phyloP scores from a whole-genome alignment of 2,329 filamentous ascomycete genomes.

The Leptographium flavum region DNA sequence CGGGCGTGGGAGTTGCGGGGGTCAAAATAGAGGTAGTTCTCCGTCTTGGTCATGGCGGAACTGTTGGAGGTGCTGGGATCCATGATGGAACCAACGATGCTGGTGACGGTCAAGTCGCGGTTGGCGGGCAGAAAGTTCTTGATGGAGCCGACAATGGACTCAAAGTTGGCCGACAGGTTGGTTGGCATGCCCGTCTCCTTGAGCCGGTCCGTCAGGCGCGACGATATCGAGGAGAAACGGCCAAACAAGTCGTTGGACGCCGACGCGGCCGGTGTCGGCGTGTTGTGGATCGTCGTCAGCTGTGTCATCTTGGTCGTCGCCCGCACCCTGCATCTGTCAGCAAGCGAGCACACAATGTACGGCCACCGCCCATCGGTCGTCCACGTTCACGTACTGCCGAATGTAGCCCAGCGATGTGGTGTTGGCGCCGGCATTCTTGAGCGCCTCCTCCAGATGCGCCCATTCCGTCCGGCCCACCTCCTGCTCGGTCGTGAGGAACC shows the following conservation, averaged over 20 bases:
- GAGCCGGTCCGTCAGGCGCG: slow-evolving; percentile 81
- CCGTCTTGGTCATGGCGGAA: slow-evolving; percentile 88
- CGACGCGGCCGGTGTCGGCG: slow-evolving; percentile 42
- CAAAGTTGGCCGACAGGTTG: slow-evolving; percentile 63
- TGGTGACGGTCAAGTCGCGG: slow-evolving; percentile 89
- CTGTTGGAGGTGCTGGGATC: slow-evolving; percentile 81
- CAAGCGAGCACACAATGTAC: neutral
- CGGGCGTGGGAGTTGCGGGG: slow-evolving; percentile 85
- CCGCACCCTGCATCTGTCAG: slow-evolving; percentile 7
- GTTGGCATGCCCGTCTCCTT: slow-evolving; percentile 74
- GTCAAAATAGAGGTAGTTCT: slow-evolving; percentile 95
- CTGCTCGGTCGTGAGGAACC: slow-evolving; percentile 87
- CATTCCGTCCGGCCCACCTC: slow-evolving; percentile 74
- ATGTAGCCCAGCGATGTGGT: slow-evolving; percentile 71
- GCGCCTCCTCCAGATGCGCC: slow-evolving; percentile 71
- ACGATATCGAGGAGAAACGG: slow-evolving; percentile 84
- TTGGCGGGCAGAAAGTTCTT: slow-evolving; percentile 97
- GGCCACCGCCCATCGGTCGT: neutral
- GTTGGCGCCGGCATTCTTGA: slow-evolving; percentile 63
- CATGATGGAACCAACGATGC: slow-evolving; percentile 97
- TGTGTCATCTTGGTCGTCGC: slow-evolving; percentile 95
- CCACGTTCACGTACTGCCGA: slow-evolving; percentile 45
- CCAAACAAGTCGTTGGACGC: slow-evolving; percentile 71
- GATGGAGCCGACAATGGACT: slow-evolving; percentile 86
- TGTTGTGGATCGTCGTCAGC: slow-evolving; percentile 74